Percentiles rank a stretch among this genome's conserved stretches.
Evolutionary conservation across 129 eudicot genomes (phyloP).

Genomic region (Flaveria ramosissima): DNA sequence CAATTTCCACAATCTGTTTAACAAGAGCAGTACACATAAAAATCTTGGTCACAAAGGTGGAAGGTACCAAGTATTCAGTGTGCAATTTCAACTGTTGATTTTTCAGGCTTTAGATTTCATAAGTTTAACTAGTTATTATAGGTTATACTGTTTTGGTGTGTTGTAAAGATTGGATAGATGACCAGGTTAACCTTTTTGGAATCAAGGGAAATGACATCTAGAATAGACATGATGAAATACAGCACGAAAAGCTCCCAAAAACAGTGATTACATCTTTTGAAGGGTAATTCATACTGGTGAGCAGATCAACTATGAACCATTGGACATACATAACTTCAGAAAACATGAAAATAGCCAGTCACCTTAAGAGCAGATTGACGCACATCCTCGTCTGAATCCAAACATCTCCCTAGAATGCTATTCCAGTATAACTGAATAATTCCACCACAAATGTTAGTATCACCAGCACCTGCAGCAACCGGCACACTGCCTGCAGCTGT

Average conservation of each 20-base stretch:
- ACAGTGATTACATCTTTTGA: not conserved
- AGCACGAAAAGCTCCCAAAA: not conserved
- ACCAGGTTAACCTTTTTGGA: not conserved
- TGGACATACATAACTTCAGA: not conserved
- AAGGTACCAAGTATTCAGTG: not conserved
- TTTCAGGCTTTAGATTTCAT: constrained; percentile 1
- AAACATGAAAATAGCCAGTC: constrained; percentile 12
- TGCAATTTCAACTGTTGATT: not conserved
- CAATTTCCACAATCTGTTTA: constrained; percentile 79
- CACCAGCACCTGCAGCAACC: constrained; percentile 99
- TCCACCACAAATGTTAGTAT: constrained; percentile 94
- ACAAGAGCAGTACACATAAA: not conserved
- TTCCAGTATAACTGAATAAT: constrained; percentile 92
- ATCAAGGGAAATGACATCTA: not conserved
- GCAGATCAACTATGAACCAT: constrained; percentile 3
- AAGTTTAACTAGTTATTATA: not conserved
- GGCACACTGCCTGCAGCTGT: constrained; percentile 68
- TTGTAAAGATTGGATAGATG: not conserved
- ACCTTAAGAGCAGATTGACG: constrained; percentile 91
- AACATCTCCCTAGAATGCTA: constrained; percentile 75
- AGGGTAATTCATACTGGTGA: not conserved
- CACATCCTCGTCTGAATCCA: constrained; percentile 80
- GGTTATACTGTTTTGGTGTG: not conserved
- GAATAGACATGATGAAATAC: constrained; percentile 6
- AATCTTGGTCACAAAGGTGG: constrained; percentile 3